Percentiles rank a stretch among this genome's conserved stretches.
Conservation (phyloP, 805 yeast genomes). For the Nematodospora valgi region DNA sequence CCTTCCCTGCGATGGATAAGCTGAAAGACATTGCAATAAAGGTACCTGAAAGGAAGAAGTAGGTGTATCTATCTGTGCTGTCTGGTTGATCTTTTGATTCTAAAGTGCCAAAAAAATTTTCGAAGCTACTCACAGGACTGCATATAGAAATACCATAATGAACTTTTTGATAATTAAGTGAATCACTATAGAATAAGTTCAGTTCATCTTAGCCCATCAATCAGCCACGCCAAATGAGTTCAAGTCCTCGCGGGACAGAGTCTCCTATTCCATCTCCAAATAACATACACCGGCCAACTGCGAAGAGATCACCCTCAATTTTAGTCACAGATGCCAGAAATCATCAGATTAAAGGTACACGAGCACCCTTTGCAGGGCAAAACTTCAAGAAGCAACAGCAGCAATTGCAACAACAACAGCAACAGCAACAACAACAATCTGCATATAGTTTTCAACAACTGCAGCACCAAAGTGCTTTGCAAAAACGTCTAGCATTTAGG, state of each 20-base stretch:
- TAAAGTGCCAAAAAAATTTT: no score
- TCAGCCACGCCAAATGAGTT: no score
- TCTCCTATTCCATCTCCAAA: neutral
- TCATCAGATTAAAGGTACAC: conserved; percentile 43
- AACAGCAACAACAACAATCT: conserved; percentile 17
- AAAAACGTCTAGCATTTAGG: conserved; percentile 25
- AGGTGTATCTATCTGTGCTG: no score
- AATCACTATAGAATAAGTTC: no score
- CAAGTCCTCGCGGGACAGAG: neutral
- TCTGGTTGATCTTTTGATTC: no score
- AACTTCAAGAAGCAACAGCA: conserved; percentile 38
- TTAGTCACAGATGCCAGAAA: conserved; percentile 86
- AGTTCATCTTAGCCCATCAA: no score
- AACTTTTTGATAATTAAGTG: no score
- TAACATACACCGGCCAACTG: conserved; percentile 47
- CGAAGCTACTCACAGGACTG: no score
- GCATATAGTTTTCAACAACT: conserved; percentile 11
- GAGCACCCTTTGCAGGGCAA: conserved; percentile 82
- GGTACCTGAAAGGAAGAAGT: no score
- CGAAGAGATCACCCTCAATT: conserved; percentile 89
- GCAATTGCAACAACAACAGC: conserved; percentile 17
- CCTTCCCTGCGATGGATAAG: conserved; percentile 79
- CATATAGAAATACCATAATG: no score
- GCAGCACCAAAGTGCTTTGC: conserved; percentile 22
- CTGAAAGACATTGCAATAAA: conserved; percentile 41